These are phyloP conservation scores for Lizonia empirigonia DNA, from an alignment of 2,329 filamentous ascomycete species.

Conservation along the genomic window DNA sequence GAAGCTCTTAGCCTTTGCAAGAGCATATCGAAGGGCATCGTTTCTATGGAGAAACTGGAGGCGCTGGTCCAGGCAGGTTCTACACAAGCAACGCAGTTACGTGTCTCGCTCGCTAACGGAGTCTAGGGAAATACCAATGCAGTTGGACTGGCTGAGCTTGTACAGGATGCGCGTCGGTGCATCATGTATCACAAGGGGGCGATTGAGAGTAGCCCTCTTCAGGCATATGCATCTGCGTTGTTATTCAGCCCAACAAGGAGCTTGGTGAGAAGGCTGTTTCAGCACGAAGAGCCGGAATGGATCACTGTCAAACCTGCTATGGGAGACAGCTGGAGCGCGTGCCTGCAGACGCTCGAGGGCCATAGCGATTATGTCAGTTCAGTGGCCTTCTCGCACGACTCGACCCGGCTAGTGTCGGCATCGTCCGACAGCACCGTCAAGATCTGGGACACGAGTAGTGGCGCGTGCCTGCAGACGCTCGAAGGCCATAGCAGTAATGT, in stretches of 20 bases:
- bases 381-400: constrained; percentile 28
- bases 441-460: constrained; percentile 23
- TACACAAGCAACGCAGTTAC: background rate
- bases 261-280: constrained; percentile 18
- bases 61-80: constrained; percentile 3
- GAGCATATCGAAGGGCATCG: constrained; percentile 6
- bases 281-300: constrained; percentile 24
- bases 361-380: constrained; percentile 18
- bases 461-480: constrained; percentile 1
- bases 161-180: constrained; percentile 27
- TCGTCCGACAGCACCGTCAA: constrained; percentile 24
- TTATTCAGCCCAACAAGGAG: constrained; percentile 28
- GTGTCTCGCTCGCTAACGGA: too few species aligned
- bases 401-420: constrained; percentile 21
- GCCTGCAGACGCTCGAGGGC: constrained; percentile 30
- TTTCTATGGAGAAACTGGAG: constrained; percentile 13
- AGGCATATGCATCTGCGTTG: constrained; percentile 32
- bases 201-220: constrained; percentile 30
- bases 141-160: too few species aligned
- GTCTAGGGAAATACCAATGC: too few species aligned
- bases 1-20: constrained; percentile 15
- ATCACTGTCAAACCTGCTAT: constrained; percentile 20
- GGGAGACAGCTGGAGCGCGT: constrained; percentile 10
- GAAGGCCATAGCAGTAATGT: constrained; percentile 18
- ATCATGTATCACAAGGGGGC: constrained; percentile 27